phyloP scores from a whole-genome alignment of 2,329 filamentous ascomycete species.

The Myriosclerotinia curreyana region DNA sequence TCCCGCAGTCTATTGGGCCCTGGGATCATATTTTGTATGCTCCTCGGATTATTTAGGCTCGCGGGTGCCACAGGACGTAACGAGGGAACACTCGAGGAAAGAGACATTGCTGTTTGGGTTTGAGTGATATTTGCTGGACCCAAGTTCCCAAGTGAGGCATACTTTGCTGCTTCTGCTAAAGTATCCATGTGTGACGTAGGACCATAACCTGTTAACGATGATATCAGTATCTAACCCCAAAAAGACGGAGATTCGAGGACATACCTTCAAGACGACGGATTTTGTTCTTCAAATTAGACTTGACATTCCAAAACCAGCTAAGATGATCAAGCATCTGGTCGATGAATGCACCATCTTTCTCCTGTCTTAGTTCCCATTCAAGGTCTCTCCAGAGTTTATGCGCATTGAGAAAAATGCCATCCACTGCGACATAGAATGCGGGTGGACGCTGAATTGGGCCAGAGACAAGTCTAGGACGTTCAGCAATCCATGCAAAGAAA shows the following conservation, averaged over 20 bases:
- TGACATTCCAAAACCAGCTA: constrained; percentile 11
- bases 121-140: background rate
- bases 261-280: background rate
- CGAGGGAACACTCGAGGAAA: background rate
- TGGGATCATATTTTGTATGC: background rate
- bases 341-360: background rate
- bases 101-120: background rate
- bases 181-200: background rate
- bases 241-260: background rate
- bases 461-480: background rate
- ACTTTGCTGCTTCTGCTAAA: constrained; percentile 1
- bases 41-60: background rate
- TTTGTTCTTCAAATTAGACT: background rate
- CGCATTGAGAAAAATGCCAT: background rate
- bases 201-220: background rate
- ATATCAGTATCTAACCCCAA: background rate
- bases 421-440: too few species aligned
- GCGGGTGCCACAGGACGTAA: background rate
- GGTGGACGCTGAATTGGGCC: too few species aligned
- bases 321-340: constrained; percentile 6
- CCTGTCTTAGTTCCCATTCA: background rate
- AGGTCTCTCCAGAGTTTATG: constrained; percentile 7
- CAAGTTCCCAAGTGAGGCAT: background rate
- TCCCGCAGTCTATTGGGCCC: background rate
- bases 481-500: background rate